Evolutionary conservation across 371 early-diverging fungal species (phyloP), one percentile per base, ranked within the genome.

Genomic region (Mucor sp.): DNA sequence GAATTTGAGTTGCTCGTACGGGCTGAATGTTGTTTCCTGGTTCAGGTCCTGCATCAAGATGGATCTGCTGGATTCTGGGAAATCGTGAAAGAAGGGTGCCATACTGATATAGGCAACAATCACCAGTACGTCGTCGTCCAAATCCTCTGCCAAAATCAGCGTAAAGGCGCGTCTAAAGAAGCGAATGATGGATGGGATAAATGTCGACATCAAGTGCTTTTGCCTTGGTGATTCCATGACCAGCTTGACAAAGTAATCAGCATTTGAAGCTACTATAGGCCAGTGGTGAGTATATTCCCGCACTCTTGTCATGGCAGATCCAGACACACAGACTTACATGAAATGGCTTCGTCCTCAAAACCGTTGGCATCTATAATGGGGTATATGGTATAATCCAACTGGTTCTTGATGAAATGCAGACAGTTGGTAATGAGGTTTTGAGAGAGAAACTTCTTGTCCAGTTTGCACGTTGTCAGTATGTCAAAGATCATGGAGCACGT

Each of bases 1-100:
- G 17, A 80, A 74, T 53, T 86, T 84, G 58, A 86, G 68, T 21
- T 78, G 83, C 44, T 84, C 88, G 28, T 76, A 77, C 3, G 76
- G 63, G 48, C 77, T 84, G n/a, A 78, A 75, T 1, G 71, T 72
- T 0, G 57, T 60, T 6, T 74, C 65, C 12, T 60, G 44, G 6
- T 60, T 28, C 0, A 57, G n/a, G 4, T 19, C 59, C 17, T 28
- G 17, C 5, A 73, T 28, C 2, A 71, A 60, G 5, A 75, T 63
- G 0, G 71, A 73, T 0, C 17, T 62, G 15, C 65, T 69, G 4
- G 68, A 33, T 23, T 75, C 72, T 6, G 69, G 21, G 12, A 67
- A 74, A 3, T 83, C 76, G 30, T 80, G 79, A 58, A 80, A 83
- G 33, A 83, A 83, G 8, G 77, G 74, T 0, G 69, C 77, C 62